Conservation (phyloP, 495 filamentous ascomycete genomes). For the Podospora conica region DNA sequence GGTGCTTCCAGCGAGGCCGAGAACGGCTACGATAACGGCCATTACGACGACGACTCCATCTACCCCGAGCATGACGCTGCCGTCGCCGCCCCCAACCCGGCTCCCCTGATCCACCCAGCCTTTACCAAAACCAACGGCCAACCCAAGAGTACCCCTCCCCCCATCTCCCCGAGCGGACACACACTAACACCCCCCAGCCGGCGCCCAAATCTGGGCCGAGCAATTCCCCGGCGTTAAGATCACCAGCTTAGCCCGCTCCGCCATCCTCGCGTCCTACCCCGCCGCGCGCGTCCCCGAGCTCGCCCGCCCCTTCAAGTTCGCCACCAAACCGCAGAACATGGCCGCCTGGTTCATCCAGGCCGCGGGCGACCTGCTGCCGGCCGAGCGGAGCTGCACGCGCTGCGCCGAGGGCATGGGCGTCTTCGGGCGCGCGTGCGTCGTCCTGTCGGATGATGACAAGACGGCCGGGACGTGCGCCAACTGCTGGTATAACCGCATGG, state of each 20-base stretch:
- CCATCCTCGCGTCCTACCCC: not conserved
- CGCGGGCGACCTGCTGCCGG: constrained; percentile 3
- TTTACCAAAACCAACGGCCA: not conserved
- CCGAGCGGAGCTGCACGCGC: constrained; percentile 5
- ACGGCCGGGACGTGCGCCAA: constrained; percentile 19
- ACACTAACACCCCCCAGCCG: not conserved
- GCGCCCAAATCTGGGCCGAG: constrained; percentile 1
- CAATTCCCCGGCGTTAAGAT: constrained; percentile 2
- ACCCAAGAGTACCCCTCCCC: not conserved
- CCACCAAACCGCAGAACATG: constrained; percentile 12
- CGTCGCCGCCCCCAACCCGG: not conserved
- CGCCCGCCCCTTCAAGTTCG: not conserved
- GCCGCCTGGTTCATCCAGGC: constrained; percentile 21
- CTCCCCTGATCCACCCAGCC: too few relatives aligned
- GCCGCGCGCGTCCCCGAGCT: constrained; percentile 10
- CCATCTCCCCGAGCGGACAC: not conserved
- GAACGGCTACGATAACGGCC: not conserved
- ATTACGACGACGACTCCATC: not conserved
- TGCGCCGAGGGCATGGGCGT: constrained; percentile 7
- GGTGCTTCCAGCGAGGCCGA: not conserved
- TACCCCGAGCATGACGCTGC: not conserved
- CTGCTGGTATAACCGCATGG: constrained; percentile 22
- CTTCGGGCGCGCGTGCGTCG: constrained; percentile 11
- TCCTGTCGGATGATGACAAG: not conserved
- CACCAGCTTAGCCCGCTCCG: not conserved